phyloP scores from a whole-genome alignment of 352 stramenopile genomes.

The Globisporangium nagaii region DNA sequence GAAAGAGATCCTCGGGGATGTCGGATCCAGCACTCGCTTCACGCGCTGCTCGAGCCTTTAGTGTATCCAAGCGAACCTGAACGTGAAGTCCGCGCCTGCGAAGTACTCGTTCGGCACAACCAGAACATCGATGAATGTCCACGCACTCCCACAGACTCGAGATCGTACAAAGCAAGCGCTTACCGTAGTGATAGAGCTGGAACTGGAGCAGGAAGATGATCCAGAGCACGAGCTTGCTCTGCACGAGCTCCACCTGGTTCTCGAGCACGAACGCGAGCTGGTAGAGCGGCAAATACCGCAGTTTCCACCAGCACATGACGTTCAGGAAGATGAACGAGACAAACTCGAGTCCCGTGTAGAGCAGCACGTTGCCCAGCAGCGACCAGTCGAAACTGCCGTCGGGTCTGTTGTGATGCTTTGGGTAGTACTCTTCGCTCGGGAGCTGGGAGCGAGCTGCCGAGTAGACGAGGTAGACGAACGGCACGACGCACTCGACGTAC shows the following conservation, averaged over 20 bases:
- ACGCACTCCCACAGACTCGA: too few relatives aligned
- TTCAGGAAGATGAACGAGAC: not conserved
- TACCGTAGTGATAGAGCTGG: constrained; percentile 1
- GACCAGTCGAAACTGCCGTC: not conserved
- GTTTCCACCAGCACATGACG: not conserved
- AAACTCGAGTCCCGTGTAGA: not conserved
- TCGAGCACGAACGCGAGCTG: constrained; percentile 6
- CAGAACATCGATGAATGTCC: too few relatives aligned
- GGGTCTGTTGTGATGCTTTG: not conserved
- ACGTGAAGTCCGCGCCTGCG: too few relatives aligned
- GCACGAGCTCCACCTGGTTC: not conserved
- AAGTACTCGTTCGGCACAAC: too few relatives aligned
- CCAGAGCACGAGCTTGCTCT: constrained; percentile 6
- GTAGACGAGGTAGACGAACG: constrained; percentile 10
- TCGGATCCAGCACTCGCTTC: too few relatives aligned
- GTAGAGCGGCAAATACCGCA: constrained; percentile 1
- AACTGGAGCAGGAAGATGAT: not conserved
- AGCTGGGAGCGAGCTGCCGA: constrained; percentile 1
- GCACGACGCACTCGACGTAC: constrained; percentile 21
- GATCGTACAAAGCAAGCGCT: not conserved
- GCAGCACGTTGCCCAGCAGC: not conserved
- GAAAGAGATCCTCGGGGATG: too few relatives aligned
- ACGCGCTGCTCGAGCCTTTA: too few relatives aligned
- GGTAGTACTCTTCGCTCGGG: constrained; percentile 11
- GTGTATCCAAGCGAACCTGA: too few relatives aligned